Percentiles rank a stretch among this genome's conserved stretches.
These are phyloP conservation scores for Diophrys sp. DNA, from an alignment of 73 alveolate species.

Conservation along the genomic window DNA sequence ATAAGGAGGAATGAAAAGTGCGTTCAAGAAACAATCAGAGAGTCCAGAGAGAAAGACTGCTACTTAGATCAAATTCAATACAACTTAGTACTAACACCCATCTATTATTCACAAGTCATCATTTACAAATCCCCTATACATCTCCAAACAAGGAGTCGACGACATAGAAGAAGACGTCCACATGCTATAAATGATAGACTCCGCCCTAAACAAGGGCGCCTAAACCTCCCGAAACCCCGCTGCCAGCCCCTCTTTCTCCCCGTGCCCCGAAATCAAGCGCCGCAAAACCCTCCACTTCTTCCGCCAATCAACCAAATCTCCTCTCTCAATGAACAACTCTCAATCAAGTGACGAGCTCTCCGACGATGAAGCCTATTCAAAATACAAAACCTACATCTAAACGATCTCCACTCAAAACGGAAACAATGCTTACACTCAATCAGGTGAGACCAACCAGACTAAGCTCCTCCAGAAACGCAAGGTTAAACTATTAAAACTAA, in stretches of 20 bases:
- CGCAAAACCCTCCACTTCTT: background rate
- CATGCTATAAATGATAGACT: background rate
- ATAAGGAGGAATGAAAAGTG: too few species aligned
- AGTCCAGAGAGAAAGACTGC: too few species aligned
- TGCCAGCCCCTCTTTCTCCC: background rate
- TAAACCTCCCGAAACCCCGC: background rate
- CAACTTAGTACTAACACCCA: too few species aligned
- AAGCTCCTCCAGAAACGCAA: background rate
- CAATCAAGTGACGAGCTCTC: background rate
- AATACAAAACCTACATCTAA: background rate
- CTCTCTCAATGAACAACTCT: background rate
- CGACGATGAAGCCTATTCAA: background rate
- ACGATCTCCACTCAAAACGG: background rate
- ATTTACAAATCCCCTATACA: background rate
- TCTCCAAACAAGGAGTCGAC: background rate
- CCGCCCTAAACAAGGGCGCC: background rate
- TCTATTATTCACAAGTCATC: too few species aligned
- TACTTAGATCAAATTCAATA: too few species aligned
- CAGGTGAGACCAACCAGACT: background rate
- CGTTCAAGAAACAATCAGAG: too few species aligned
- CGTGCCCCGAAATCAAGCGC: too few species aligned
- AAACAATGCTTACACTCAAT: background rate
- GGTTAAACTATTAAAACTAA: background rate
- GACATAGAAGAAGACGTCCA: background rate
- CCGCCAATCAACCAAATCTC: background rate